Base-by-base conservation (phyloP, 768 basidiomycete genomes). In the Pisolithus sp. region DNA sequence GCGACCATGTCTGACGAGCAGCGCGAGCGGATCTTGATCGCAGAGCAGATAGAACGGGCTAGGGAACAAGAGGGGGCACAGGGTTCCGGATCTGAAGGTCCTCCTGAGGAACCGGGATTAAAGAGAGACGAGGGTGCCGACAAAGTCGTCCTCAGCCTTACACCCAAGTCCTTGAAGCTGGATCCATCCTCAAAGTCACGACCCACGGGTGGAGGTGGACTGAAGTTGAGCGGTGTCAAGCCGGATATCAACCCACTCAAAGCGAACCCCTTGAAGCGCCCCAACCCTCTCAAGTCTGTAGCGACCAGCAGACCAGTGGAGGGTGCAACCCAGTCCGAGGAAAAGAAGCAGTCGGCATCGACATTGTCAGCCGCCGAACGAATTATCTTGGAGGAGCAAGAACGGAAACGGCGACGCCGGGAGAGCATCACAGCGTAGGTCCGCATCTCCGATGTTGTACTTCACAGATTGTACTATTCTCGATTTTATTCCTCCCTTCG, bases 31-130 rank as follows among this genome's bases (percentile, higher is more conserved):
- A 72, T 81, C 60, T 78, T 93, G 46, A 88, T 99, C 55, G 77
- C 85, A 10, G 93, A 96, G 60, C 95, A 99, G 71, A 98, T 99
- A 50, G 91, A 90, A 66, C 79, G 93, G 37, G 96, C 95, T 2
- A 75, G 73, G 7, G 82, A 83, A 53, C 71, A 66, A 13, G 68
- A 66, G 43, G 75, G 69, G 15, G 61, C 61, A 8, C 64, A 66
- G 36, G 59, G 50, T 0, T 65, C 68, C 3, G 62, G 68, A 13
- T 63, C 72, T 0, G 53, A 61, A 8, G 62, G 71, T n/a, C 73
- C 72, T 3, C 73, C 73, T 8, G 72, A 62, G 6, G 81, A 78
- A 59, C 59, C 51, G 17, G 84, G 78, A 7, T 71, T 89, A 31
- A 85, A 86, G 66, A 81, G 86, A 24, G 85, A 86, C 28, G 88